phyloP scores from a whole-genome alignment of 345 rosid species.

The Trapa incisa region DNA sequence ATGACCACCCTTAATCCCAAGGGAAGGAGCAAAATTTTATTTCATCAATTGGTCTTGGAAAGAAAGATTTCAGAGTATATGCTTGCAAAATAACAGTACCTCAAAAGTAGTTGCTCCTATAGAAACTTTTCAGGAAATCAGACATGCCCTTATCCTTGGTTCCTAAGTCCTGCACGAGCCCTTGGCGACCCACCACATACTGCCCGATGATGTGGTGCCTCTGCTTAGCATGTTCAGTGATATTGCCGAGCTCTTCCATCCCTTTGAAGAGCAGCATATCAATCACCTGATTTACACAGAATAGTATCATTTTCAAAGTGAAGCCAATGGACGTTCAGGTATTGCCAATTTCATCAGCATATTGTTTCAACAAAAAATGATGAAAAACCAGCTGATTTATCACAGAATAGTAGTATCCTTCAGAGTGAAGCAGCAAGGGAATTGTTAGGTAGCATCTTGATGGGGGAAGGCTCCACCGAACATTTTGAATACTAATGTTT shows the following conservation, averaged over 20 bases:
- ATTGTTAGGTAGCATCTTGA: background rate
- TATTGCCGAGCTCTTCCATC: conserved; percentile 75
- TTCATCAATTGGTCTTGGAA: conserved; percentile 8
- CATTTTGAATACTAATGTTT: background rate
- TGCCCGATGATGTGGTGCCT: conserved; percentile 94
- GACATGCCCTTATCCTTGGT: conserved; percentile 60
- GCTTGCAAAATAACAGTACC: conserved; percentile 6
- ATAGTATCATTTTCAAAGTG: too few relatives aligned
- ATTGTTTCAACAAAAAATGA: background rate
- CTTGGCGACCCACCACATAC: conserved; percentile 56
- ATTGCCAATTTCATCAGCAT: background rate
- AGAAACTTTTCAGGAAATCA: conserved; percentile 77
- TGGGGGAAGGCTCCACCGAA: background rate
- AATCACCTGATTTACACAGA: conserved; percentile 43
- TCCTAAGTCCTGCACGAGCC: conserved; percentile 57
- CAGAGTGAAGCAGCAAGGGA: background rate
- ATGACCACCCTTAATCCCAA: background rate
- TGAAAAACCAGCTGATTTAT: background rate
- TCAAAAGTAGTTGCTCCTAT: conserved; percentile 76
- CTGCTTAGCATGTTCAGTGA: conserved; percentile 90
- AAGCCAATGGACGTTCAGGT: too few relatives aligned
- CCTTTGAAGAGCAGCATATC: conserved; percentile 92
- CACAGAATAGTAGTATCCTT: background rate
- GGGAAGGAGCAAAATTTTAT: conserved; percentile 14
- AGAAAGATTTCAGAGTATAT: background rate